A percentile compares a stretch with the other conserved stretches of the same genome.
These are phyloP conservation scores for Cutaneotrichosporon sp. DNA, from an alignment of 1,284 basidiomycete species.

Conservation along the genomic window DNA sequence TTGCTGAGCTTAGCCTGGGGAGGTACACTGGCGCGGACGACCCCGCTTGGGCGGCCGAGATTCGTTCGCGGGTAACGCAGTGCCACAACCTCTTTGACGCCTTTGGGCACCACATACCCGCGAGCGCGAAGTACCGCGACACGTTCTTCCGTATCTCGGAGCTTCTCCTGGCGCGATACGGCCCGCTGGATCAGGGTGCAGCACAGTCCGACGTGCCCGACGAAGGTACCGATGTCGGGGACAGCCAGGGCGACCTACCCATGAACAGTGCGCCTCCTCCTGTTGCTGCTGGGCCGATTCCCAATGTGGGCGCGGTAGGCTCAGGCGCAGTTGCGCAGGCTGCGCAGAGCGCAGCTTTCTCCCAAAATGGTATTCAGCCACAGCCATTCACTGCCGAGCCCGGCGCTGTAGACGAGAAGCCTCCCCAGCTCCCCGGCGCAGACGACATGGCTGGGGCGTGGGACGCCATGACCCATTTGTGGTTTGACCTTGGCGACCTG, in stretches of 20 bases:
- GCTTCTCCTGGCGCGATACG: conserved; percentile 21
- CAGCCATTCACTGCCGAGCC: not conserved
- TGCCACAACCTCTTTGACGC: conserved; percentile 29
- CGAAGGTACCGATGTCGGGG: not conserved
- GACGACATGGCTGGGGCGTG: conserved; percentile 21
- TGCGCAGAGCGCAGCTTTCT: too few species aligned
- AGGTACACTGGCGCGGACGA: conserved; percentile 13
- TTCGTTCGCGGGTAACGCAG: conserved; percentile 22
- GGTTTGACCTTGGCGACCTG: conserved; percentile 27
- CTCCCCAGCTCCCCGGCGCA: not conserved
- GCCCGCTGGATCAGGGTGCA: conserved; percentile 6
- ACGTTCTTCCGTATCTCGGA: conserved; percentile 25
- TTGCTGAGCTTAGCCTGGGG: conserved; percentile 14
- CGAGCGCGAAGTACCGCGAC: conserved; percentile 23
- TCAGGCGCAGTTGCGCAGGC: too few species aligned
- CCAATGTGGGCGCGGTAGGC: too few species aligned
- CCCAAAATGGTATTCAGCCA: too few species aligned
- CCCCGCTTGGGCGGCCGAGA: conserved; percentile 22
- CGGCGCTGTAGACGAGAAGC: not conserved
- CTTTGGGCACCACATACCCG: conserved; percentile 25
- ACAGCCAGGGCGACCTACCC: not conserved
- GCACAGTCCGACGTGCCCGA: not conserved
- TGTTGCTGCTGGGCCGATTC: too few species aligned
- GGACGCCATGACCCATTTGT: conserved; percentile 33
- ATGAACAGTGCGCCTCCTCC: too few species aligned